Conservation (phyloP, 2,329 filamentous ascomycete genomes). For the Fusarium tanahbumbuense region DNA sequence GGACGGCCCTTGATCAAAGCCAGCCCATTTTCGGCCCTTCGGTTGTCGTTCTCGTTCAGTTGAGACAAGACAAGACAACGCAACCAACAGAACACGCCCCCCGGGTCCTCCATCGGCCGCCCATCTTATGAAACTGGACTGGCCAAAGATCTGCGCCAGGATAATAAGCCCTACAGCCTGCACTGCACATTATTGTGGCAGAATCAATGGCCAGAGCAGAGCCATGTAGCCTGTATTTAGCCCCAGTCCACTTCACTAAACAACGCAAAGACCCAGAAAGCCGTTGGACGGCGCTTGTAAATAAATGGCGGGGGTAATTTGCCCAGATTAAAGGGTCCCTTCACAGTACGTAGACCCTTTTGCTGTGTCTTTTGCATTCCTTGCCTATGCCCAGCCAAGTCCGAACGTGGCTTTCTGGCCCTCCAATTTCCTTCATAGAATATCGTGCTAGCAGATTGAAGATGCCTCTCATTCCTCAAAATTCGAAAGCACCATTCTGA, state of each 20-base stretch:
- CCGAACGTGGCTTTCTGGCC: conserved; percentile 14
- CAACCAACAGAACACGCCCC: conserved; percentile 27
- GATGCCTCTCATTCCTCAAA: background rate
- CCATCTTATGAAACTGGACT: conserved; percentile 34
- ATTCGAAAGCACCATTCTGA: background rate
- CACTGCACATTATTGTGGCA: background rate
- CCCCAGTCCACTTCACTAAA: conserved; percentile 14
- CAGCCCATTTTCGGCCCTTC: conserved; percentile 8
- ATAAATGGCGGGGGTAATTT: conserved; percentile 28
- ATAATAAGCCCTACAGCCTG: conserved; percentile 33
- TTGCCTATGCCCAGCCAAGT: conserved; percentile 8
- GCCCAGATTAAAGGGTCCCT: conserved; percentile 8
- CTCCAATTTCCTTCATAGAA: conserved; percentile 25
- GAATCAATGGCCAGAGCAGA: background rate
- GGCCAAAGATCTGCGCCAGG: conserved; percentile 35
- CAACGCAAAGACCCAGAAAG: conserved; percentile 23
- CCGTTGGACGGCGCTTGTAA: conserved; percentile 32
- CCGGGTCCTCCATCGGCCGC: background rate
- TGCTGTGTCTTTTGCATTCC: background rate
- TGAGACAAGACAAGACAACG: background rate
- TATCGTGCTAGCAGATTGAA: conserved; percentile 3
- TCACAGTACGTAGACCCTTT: background rate
- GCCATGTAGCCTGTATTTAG: conserved; percentile 1
- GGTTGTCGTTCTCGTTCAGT: conserved; percentile 8
- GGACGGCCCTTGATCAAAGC: background rate